These are phyloP conservation scores for Boletus vinaceobasis DNA, from an alignment of 768 basidiomycete genomes.

Conservation along the genomic window DNA sequence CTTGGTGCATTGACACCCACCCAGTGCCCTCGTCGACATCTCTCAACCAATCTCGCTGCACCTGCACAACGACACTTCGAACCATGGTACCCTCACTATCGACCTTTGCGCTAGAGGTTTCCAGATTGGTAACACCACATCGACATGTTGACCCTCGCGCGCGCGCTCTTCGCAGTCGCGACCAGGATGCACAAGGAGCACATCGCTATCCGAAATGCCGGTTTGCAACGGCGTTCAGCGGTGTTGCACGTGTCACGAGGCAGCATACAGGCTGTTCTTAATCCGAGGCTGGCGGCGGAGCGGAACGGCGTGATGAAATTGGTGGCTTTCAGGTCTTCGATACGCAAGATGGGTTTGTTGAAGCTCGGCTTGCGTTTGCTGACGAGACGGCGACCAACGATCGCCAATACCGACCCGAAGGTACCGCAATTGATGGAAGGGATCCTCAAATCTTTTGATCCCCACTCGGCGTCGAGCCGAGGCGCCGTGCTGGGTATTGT, in stretches of 20 bases:
- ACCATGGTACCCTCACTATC: slow-evolving; percentile 70
- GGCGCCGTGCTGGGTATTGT: slow-evolving; percentile 89
- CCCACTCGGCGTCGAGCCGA: slow-evolving; percentile 68
- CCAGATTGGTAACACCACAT: slow-evolving; percentile 93
- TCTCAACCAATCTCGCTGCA: slow-evolving; percentile 79
- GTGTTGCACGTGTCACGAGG: slow-evolving; percentile 81
- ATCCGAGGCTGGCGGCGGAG: slow-evolving; percentile 69
- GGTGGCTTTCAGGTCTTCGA: slow-evolving; percentile 70
- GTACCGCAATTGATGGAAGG: slow-evolving; percentile 88
- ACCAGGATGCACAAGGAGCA: slow-evolving; percentile 70
- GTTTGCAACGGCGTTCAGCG: slow-evolving; percentile 76
- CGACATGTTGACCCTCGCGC: slow-evolving; percentile 83
- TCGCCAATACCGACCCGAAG: slow-evolving; percentile 79
- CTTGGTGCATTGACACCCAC: not conserved
- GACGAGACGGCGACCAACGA: slow-evolving; percentile 43
- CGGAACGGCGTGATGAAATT: slow-evolving; percentile 89
- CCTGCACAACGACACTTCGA: slow-evolving; percentile 68
- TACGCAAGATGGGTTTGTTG: slow-evolving; percentile 63
- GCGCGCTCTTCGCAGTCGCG: slow-evolving; percentile 77
- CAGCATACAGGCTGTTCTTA: slow-evolving; percentile 74
- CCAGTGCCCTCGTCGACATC: slow-evolving; percentile 76
- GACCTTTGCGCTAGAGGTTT: slow-evolving; percentile 92
- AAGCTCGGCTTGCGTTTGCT: not conserved
- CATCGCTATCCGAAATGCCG: slow-evolving; percentile 62
- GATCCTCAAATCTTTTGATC: slow-evolving; percentile 96